A percentile compares a stretch with the other conserved stretches of the same genome.
phyloP scores from a whole-genome alignment of 2,329 filamentous ascomycete species.

The Diaporthe vexans region DNA sequence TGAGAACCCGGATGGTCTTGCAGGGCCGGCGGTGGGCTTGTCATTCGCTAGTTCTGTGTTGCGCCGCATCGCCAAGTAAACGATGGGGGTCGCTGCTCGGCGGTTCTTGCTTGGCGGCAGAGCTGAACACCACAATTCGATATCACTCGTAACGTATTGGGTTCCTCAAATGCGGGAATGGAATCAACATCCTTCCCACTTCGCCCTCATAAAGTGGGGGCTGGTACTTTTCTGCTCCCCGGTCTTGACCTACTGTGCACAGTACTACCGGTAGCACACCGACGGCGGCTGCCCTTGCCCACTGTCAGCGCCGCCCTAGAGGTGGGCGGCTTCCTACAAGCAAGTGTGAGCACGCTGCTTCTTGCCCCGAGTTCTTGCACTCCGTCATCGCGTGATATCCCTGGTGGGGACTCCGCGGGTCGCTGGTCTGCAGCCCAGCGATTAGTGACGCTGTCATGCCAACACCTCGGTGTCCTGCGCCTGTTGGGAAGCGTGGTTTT shows the following conservation, averaged over 20 bases:
- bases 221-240: slow-evolving; percentile 9
- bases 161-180: slow-evolving; percentile 14
- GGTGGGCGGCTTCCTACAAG: background rate
- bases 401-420: slow-evolving; percentile 5
- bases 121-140: slow-evolving; percentile 7
- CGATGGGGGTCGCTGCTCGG: slow-evolving; percentile 6
- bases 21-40: slow-evolving; percentile 9
- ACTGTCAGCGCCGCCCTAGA: background rate
- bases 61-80: slow-evolving; percentile 30
- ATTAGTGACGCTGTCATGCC: slow-evolving; percentile 13
- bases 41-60: slow-evolving; percentile 17
- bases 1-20: slow-evolving; percentile 16
- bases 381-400: slow-evolving; percentile 17
- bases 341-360: background rate
- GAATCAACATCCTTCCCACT: background rate
- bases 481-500: background rate
- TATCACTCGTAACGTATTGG: slow-evolving; percentile 26
- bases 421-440: slow-evolving; percentile 3
- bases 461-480: background rate
- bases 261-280: too few relatives aligned
- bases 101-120: slow-evolving; percentile 28
- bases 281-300: background rate
- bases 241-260: background rate
- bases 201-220: background rate
- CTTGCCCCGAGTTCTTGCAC: background rate